Conservation (phyloP, 371 early-diverging fungal species). For the Lichtheimia ramosa region DNA sequence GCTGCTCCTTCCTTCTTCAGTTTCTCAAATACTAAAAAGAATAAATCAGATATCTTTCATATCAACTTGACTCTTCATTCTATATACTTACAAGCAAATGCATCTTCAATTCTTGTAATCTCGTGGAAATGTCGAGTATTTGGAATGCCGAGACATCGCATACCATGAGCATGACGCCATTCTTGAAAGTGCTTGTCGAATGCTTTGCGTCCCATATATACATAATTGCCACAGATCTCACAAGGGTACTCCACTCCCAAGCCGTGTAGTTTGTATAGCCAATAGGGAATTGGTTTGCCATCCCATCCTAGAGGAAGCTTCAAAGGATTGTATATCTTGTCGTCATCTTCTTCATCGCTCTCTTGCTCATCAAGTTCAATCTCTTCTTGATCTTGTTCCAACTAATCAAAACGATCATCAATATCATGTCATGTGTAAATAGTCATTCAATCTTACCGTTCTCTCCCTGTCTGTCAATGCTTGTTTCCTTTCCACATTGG, state of each 20-base stretch:
- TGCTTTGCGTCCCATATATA: slow-evolving; percentile 96
- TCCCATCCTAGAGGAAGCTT: slow-evolving; percentile 98
- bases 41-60: not conserved
- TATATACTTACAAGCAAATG: slow-evolving; percentile 73
- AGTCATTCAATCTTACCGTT: slow-evolving; percentile 39
- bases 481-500: slow-evolving; percentile 91
- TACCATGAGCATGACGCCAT: slow-evolving; percentile 93
- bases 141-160: slow-evolving; percentile 93
- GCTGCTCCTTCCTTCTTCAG: slow-evolving; percentile 65
- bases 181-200: slow-evolving; percentile 97
- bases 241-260: slow-evolving; percentile 94
- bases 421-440: not conserved
- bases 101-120: slow-evolving; percentile 91
- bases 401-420: slow-evolving; percentile 6
- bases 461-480: slow-evolving; percentile 91
- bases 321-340: slow-evolving; percentile 93
- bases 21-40: slow-evolving; percentile 78
- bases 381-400: slow-evolving; percentile 73
- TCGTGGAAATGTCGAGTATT: slow-evolving; percentile 94
- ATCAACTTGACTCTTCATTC: slow-evolving; percentile 1
- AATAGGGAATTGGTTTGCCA: slow-evolving; percentile 98
- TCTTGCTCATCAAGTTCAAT: slow-evolving; percentile 74
- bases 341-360: slow-evolving; percentile 85
- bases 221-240: slow-evolving; percentile 96
- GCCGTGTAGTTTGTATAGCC: slow-evolving; percentile 98